These are phyloP conservation scores for Bipolaris cookei DNA, from an alignment of 2,329 filamentous ascomycete genomes.

Conservation along the genomic window DNA sequence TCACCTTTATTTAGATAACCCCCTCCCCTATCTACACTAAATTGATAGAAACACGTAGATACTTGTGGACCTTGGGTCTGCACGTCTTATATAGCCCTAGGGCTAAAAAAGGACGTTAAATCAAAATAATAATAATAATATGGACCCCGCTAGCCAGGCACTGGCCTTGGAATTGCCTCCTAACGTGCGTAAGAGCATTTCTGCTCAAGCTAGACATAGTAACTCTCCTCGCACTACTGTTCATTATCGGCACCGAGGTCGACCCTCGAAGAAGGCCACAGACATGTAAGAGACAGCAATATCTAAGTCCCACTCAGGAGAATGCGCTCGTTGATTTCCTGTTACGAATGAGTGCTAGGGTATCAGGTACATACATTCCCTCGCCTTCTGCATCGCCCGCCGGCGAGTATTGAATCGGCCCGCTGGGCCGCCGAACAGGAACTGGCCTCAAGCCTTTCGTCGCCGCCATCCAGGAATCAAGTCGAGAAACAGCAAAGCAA, in stretches of 20 bases:
- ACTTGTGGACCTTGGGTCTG: too few relatives aligned
- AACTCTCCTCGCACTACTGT: not conserved
- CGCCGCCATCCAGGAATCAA: not conserved
- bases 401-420: not conserved
- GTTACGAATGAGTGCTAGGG: not conserved
- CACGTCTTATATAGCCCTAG: too few relatives aligned
- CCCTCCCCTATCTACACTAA: too few relatives aligned
- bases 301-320: not conserved
- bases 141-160: too few relatives aligned
- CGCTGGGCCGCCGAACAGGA: not conserved
- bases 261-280: not conserved
- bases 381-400: not conserved
- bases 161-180: too few relatives aligned
- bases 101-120: too few relatives aligned
- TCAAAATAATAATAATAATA: too few relatives aligned
- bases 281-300: not conserved
- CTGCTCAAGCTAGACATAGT: too few relatives aligned
- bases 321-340: not conserved
- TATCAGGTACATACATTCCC: not conserved
- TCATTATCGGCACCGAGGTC: not conserved
- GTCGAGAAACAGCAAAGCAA: not conserved
- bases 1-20: too few relatives aligned
- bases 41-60: too few relatives aligned
- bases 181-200: too few relatives aligned
- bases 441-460: not conserved